phyloP scores from a whole-genome alignment of 2,329 filamentous ascomycete species.

The Arachnopeziza araneosa region DNA sequence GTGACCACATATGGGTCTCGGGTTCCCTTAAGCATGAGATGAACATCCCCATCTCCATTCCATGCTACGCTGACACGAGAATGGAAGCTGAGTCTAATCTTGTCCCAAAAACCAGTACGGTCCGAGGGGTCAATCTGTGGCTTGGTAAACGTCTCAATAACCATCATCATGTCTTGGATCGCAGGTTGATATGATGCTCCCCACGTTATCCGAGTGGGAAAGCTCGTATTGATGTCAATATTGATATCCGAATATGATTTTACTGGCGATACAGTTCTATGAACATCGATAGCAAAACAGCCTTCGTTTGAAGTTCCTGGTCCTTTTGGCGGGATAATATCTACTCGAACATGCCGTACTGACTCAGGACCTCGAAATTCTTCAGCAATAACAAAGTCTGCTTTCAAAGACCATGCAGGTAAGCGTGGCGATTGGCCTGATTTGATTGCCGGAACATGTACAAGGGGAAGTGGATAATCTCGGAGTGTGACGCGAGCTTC shows the following conservation, averaged over 20 bases:
- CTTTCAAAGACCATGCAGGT: constrained; percentile 76
- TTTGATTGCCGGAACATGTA: constrained; percentile 83
- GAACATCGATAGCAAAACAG: constrained; percentile 78
- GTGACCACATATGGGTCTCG: constrained; percentile 92
- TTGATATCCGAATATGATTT: constrained; percentile 94
- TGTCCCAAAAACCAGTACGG: constrained; percentile 96
- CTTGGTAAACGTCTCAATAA: constrained; percentile 95
- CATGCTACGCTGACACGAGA: constrained; percentile 84
- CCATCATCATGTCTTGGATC: constrained; percentile 99
- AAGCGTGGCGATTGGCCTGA: constrained; percentile 72
- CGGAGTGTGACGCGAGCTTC: constrained; percentile 81
- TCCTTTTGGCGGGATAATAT: constrained; percentile 69
- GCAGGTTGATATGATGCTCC: constrained; percentile 95
- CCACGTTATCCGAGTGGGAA: constrained; percentile 93
- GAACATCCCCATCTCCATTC: constrained; percentile 94
- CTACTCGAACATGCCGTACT: constrained; percentile 71
- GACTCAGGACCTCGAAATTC: constrained; percentile 81
- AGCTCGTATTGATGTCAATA: constrained; percentile 86
- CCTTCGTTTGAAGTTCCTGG: constrained; percentile 50
- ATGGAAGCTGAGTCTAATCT: constrained; percentile 90
- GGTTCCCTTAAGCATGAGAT: constrained; percentile 84
- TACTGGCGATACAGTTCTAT: constrained; percentile 86
- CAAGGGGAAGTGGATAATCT: constrained; percentile 86
- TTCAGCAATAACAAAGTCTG: constrained; percentile 93
- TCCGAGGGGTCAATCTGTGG: constrained; percentile 91